Base-by-base conservation (phyloP, 768 basidiomycete species). In the Termitomyces sp. region DNA sequence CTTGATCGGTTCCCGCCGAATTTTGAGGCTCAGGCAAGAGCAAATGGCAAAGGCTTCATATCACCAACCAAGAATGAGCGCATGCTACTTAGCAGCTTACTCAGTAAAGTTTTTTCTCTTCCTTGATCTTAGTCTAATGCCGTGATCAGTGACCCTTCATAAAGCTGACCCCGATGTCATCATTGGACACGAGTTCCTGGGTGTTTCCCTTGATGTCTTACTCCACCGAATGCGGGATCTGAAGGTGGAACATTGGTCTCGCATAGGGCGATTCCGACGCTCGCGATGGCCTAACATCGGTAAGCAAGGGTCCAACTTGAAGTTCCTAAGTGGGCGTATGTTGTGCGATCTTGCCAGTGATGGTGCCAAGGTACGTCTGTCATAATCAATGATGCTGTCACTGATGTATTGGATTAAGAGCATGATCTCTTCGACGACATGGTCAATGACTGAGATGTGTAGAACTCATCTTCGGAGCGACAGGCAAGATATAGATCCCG, bases 361-460 rank as follows among this genome's bases (percentile, higher is more conserved):
- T 62, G 92, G 91, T 33, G 93, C 92, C 14, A 97, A 94, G 78
- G 94, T 92, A 62, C 1, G 79, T 55, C 1, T 3, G 35, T 30
- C 50, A 45, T 44, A 50, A 44, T 2, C 14, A 35, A 44, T 54
- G 7, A 23, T 52, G 11, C 12, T 41, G 8, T 10, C 26, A 55
- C 21, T 53, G 3, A 50, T 4, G 9, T 43, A 3, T 42, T 50
- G 28, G 38, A 57, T 44, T 38, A 64, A 96, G 94, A 87, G 90
- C 21, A 96, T 98, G 93, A 98, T 99, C 67, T 74, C 87, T 0
- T 98, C 97, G 3, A 98, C 94, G 4, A 98, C 97, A 1, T 99
- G 97, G 97, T 96, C 95, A 2, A 74, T 98, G 53, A 93, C 92
- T 9, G 97, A 99, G 71, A 98, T 99, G 94, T 94, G 91, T 73